Conservation (phyloP, 306 rosid genomes). For the Prinsepia uniflora region DNA sequence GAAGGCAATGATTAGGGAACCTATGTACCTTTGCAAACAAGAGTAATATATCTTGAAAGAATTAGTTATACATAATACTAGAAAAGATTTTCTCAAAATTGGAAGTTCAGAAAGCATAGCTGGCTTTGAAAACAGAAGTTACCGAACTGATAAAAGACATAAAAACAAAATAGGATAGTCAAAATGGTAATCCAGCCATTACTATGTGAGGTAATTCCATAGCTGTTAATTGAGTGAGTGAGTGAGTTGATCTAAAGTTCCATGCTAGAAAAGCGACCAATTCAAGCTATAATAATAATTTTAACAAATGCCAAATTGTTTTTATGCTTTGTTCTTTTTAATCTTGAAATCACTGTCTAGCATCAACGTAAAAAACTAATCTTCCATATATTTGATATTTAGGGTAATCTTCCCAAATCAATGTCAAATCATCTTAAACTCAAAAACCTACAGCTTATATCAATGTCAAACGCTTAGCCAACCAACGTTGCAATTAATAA, state of each 20-base stretch:
- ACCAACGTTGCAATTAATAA: conserved; percentile 1
- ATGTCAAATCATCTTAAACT: neutral
- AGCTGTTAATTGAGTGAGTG: no score
- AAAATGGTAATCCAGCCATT: neutral
- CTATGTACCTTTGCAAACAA: neutral
- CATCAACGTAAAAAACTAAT: neutral
- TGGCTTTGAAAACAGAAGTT: neutral
- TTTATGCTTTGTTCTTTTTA: neutral
- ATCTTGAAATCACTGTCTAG: neutral
- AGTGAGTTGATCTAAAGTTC: neutral
- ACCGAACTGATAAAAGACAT: neutral
- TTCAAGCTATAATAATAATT: neutral
- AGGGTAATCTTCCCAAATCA: neutral
- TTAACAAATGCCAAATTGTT: neutral
- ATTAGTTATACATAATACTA: no score
- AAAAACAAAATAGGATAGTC: neutral
- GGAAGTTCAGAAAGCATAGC: neutral
- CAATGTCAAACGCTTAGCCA: neutral
- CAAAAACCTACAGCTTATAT: neutral
- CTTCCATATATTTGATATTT: neutral
- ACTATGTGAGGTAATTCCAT: no score
- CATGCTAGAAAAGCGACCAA: neutral
- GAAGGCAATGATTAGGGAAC: neutral
- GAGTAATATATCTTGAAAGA: neutral
- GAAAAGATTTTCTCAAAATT: neutral